Evolutionary conservation across 164 flowering plant species (phyloP), one percentile per base, ranked within the genome.

Genomic region (Euptelea pleiosperma): DNA sequence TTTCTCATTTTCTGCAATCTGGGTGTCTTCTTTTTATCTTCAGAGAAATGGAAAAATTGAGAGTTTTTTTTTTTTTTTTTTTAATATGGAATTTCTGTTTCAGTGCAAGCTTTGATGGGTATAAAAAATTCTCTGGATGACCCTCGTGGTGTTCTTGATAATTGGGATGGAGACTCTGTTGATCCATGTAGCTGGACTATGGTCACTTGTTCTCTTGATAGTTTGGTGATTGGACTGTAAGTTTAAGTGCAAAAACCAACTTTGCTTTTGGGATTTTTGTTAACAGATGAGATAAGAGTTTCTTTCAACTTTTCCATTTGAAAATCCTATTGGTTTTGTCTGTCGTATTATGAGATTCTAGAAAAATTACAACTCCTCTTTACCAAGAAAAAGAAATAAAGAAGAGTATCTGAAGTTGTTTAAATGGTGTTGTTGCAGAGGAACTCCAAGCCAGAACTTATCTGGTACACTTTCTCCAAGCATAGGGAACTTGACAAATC

Each of bases 161-260:
- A 82, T 55, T 93, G 98, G 98, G 98, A 93, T 73, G 70, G 48
- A 2, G 75, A 78, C 65, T 73, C 98, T 62, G 98, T 86, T 73
- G 98, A 93, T 79, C 98, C 97, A 29, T 93, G 98, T 73, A 88
- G 97, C 56, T 93, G 97, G 97, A 63, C 95, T n/a, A 93, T 93
- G 99, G 88, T 93, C 62, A 85, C 95, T 57, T 93, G 99, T 62
- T 86, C 96, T 19, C 31, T 83, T 29, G 87, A 93, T 10, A 70
- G 52, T 64, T 64, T 82, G 0, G 99, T 93, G 24, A 75, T 72
- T 68, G 80, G 80, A 75, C 67, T 93, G 99, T 90, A 78, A 84
- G 94, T 79, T 57, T 45, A n/a, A n/a, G 15, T 52, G 25, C 53
- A 45, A 19, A 68, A 24, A 36, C 12, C 34, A 47, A 46, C 12